Evolutionary conservation across 345 rosid species (phyloP).

Genomic region (Psidium friedrichsthalianum): DNA sequence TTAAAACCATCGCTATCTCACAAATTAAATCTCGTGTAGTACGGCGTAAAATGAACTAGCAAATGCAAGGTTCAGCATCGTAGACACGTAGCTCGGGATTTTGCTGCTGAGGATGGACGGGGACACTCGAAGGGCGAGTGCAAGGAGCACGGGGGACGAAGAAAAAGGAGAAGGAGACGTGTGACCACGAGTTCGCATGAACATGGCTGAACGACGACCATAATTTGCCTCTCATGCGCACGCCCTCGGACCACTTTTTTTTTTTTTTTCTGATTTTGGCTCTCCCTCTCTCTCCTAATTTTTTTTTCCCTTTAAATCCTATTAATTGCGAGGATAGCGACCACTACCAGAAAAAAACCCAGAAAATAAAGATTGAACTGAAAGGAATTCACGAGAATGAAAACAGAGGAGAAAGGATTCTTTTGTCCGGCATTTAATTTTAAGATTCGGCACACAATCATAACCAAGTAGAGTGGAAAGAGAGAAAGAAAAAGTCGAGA

Average conservation of each 20-base stretch:
- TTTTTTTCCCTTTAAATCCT: neutral
- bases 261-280: neutral
- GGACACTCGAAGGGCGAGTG: too few relatives aligned
- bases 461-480: too few relatives aligned
- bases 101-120: too few relatives aligned
- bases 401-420: neutral
- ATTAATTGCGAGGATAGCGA: neutral
- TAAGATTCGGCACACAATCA: too few relatives aligned
- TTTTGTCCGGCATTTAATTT: too few relatives aligned
- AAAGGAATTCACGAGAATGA: neutral
- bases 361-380: neutral
- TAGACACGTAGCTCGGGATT: neutral
- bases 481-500: too few relatives aligned
- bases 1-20: too few relatives aligned
- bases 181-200: neutral
- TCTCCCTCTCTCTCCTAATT: neutral
- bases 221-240: neutral
- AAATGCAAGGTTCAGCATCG: too few relatives aligned
- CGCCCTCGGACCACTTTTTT: neutral
- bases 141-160: neutral
- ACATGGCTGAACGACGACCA: neutral
- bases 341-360: neutral
- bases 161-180: neutral
- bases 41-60: too few relatives aligned
- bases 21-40: rapidly evolving